phyloP scores from a whole-genome alignment of 768 basidiomycete genomes.

The Tulasnella sp. region DNA sequence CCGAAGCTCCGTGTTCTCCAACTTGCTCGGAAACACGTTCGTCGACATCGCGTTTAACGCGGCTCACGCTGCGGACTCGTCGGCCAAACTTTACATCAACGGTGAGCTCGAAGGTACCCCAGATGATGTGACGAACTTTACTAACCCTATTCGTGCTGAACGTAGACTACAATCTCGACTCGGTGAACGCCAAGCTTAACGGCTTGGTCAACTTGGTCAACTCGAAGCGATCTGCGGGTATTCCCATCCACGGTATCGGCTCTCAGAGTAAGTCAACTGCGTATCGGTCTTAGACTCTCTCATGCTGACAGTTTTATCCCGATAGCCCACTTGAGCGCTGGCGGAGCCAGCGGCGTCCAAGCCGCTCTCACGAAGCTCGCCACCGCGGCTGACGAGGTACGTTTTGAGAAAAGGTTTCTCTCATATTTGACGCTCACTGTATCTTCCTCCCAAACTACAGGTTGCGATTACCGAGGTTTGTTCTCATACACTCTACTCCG shows the following conservation, averaged over 20 bases:
- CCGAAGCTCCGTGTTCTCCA: constrained; percentile 31
- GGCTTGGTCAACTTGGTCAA: neutral
- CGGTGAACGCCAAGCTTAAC: neutral
- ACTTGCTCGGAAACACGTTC: constrained; percentile 37
- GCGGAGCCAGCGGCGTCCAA: neutral
- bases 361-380: neutral
- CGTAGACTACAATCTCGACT: constrained; percentile 7
- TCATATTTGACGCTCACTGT: neutral
- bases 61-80: constrained; percentile 38
- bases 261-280: neutral
- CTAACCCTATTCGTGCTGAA: no score
- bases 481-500: no score
- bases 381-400: neutral
- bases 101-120: no score
- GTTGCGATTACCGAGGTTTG: neutral
- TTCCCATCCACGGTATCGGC: constrained; percentile 5
- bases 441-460: neutral
- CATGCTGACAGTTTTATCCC: neutral
- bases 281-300: neutral
- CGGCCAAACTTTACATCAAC: constrained; percentile 21
- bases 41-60: constrained; percentile 42
- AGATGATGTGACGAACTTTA: no score
- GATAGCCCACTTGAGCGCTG: neutral
- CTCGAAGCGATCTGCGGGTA: neutral
- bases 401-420: neutral